Evolutionary conservation across 495 filamentous ascomycete genomes (phyloP).

Genomic region (Penicillium goetzii): DNA sequence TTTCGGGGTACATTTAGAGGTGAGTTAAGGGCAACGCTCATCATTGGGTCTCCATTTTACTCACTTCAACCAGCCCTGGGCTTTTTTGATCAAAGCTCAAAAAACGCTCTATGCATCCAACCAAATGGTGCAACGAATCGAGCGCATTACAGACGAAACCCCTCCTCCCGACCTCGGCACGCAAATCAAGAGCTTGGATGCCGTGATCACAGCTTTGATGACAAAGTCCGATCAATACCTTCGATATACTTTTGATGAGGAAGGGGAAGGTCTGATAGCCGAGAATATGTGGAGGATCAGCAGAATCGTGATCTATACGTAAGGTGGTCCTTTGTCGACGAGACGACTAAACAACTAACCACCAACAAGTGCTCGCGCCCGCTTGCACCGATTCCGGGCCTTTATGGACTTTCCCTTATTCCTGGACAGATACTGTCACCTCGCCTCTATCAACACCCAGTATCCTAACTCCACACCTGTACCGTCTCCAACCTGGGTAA

Average conservation of each 20-base stretch:
- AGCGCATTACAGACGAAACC: conserved; percentile 13
- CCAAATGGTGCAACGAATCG: conserved; percentile 33
- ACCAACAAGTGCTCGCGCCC: conserved; percentile 48
- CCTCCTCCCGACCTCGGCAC: conserved; percentile 12
- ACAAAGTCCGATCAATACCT: conserved; percentile 24
- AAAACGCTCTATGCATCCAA: conserved; percentile 48
- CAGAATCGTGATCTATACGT: conserved; percentile 28
- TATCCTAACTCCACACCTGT: conserved; percentile 7
- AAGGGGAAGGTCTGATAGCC: conserved; percentile 19
- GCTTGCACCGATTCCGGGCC: conserved; percentile 54
- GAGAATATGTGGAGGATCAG: conserved; percentile 29
- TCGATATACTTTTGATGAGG: conserved; percentile 16
- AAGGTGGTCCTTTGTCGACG: background rate
- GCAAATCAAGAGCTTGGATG: conserved; percentile 23
- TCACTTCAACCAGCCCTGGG: conserved; percentile 36
- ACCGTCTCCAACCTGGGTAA: conserved; percentile 20
- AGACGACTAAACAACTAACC: background rate
- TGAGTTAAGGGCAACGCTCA: conserved; percentile 19
- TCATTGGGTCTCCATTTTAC: background rate
- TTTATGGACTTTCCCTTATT: conserved; percentile 57
- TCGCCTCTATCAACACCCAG: conserved; percentile 41
- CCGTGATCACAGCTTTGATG: conserved; percentile 15
- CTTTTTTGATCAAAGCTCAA: conserved; percentile 49
- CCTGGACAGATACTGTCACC: conserved; percentile 53
- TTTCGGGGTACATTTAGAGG: conserved; percentile 46